Base-by-base conservation (phyloP, 805 yeast genomes). In the Candida boleticola region DNA sequence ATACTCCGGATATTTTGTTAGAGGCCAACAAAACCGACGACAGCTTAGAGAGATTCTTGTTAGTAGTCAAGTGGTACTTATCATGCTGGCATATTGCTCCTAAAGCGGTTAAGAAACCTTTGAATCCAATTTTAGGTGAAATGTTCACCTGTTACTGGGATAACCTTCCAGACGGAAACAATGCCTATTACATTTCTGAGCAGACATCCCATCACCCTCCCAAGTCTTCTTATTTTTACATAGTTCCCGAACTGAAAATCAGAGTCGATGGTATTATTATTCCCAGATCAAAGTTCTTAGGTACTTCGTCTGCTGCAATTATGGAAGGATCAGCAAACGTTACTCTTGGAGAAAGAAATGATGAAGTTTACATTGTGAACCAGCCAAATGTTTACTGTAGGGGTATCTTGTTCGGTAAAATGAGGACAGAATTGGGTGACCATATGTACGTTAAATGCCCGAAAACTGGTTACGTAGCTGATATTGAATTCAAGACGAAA, bases 151-250 rank as follows among this genome's bases (percentile, higher is more conserved):
- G 96, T 57, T 90, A 85, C 60, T 93, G 99, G 99, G 93, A 89
- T 54, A 66, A 89, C 36, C 81, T 90, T 9, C 79, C 85, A 39
- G 77, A 73, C 23, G 79, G 75, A 23, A 60, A 74, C 3, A 76
- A 76, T 39, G 96, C 97, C 0, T 92, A 77, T 60, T 93, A 92
- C 61, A 64, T 92, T 17, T 74, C 97, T 1, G 99, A 93, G 62
- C 99, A 93, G 63, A 90, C 97, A 0, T 86, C 96, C 25, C 99
- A 93, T 57, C 99, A 93, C 60, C 98, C 99, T n/a, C 99, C 99
- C 11, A 85, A 93, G 60, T 88, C 97, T 0, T 83, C 96, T 0
- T 93, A 92, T 63, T 93, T 89, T 58, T 93, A 88, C 60, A 71
- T 83, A 64, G 77, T 87, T 29, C 99, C 99, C 0, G 85, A 80